Evolutionary conservation across 257 asterid species (phyloP).

Genomic region (Scutellaria barbata): DNA sequence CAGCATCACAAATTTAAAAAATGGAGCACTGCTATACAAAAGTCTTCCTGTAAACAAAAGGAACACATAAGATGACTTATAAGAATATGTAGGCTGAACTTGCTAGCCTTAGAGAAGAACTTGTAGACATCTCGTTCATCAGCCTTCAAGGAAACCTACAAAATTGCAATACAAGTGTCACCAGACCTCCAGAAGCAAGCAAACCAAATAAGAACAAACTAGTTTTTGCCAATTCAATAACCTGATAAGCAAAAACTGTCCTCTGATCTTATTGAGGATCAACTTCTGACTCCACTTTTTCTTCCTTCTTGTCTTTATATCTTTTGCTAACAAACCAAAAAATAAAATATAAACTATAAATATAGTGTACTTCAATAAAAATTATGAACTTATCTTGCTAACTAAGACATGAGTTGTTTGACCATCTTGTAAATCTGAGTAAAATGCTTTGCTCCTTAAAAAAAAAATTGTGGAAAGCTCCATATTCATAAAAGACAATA

Average conservation of each 20-base stretch:
- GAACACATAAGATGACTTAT: constrained; percentile 16
- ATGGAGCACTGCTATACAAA: too few species aligned
- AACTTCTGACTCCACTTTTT: constrained; percentile 54
- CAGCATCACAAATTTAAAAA: too few species aligned
- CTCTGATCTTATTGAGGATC: constrained; percentile 76
- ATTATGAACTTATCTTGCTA: constrained; percentile 34
- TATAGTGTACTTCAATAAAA: constrained; percentile 1
- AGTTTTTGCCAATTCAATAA: constrained; percentile 34
- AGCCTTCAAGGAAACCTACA: constrained; percentile 68
- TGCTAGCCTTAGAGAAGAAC: constrained; percentile 76
- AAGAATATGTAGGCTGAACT: constrained; percentile 47
- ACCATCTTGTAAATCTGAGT: constrained; percentile 42
- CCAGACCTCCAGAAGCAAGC: constrained; percentile 32
- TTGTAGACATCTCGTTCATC: constrained; percentile 71
- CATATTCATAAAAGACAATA: constrained; percentile 46
- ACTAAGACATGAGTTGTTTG: constrained; percentile 40
- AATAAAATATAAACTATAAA: constrained; percentile 27
- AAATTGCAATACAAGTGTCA: constrained; percentile 35
- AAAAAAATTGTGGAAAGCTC: constrained; percentile 41
- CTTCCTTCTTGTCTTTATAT: constrained; percentile 67
- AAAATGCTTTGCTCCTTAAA: constrained; percentile 43
- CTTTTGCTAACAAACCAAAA: constrained; percentile 46
- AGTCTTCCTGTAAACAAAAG: too few species aligned
- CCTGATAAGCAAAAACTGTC: constrained; percentile 88
- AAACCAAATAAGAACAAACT: constrained; percentile 30